Evolutionary conservation across 768 basidiomycete species (phyloP).

Genomic region (Coprinopsis marcescibilis): DNA sequence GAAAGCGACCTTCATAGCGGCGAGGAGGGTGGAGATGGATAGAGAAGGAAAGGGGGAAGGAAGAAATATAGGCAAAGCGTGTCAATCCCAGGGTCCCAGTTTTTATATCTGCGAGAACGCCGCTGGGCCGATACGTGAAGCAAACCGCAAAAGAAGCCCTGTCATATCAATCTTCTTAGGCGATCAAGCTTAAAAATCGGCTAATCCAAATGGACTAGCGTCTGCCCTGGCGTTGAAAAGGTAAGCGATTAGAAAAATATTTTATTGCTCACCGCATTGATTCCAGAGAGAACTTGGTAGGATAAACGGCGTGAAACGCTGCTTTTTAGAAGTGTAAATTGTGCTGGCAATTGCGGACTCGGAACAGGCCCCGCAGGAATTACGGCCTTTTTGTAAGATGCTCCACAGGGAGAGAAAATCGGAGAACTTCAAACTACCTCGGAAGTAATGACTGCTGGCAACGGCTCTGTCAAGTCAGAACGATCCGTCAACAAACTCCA

Average conservation of each 20-base stretch:
- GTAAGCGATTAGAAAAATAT: too few relatives aligned
- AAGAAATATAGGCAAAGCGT: constrained; percentile 11
- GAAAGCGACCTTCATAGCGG: constrained; percentile 30
- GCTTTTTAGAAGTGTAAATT: neutral
- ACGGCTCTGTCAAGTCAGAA: too few relatives aligned
- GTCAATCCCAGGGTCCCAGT: constrained; percentile 12
- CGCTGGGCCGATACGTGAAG: neutral
- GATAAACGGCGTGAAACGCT: neutral
- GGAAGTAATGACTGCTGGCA: too few relatives aligned
- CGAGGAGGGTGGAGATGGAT: constrained; percentile 12
- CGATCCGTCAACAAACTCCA: too few relatives aligned
- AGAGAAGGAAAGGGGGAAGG: constrained; percentile 14
- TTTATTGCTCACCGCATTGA: too few relatives aligned
- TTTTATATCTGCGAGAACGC: neutral
- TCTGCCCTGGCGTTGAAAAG: too few relatives aligned
- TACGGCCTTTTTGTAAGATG: too few relatives aligned
- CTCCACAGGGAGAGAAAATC: too few relatives aligned
- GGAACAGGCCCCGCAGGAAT: too few relatives aligned
- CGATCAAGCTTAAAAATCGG: neutral
- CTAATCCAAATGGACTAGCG: neutral
- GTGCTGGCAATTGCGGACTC: too few relatives aligned
- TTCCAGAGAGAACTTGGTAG: neutral
- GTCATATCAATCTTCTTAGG: constrained; percentile 4
- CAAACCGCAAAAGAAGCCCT: constrained; percentile 1
- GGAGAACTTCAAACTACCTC: too few relatives aligned